Evolutionary conservation across 768 basidiomycete species (phyloP).

Genomic region (Russula dissimulans): DNA sequence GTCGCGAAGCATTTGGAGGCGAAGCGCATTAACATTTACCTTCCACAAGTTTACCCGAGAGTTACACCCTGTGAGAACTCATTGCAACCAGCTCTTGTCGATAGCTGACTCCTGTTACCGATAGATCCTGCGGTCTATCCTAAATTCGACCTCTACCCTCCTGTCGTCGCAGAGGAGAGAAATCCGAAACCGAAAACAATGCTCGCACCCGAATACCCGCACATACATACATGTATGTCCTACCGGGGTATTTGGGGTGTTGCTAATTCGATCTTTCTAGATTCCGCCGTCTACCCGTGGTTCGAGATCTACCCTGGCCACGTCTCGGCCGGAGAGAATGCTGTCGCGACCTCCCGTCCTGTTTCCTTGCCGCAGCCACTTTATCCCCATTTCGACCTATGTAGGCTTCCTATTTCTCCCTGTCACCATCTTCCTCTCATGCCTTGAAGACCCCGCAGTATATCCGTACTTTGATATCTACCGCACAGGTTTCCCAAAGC

Average conservation of each 20-base stretch:
- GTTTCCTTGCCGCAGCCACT: not conserved
- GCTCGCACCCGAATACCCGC: not conserved
- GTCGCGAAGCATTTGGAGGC: not conserved
- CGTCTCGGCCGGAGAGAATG: not conserved
- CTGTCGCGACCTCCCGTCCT: slow-evolving; percentile 18
- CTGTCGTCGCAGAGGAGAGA: not conserved
- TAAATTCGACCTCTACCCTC: slow-evolving; percentile 12
- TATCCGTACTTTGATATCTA: slow-evolving; percentile 26
- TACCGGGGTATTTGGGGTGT: not conserved
- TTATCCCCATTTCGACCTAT: slow-evolving; percentile 6
- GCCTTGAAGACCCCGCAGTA: slow-evolving; percentile 3
- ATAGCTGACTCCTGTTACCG: not conserved
- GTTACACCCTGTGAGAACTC: slow-evolving; percentile 3
- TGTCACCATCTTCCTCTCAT: not conserved
- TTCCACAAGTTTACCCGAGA: slow-evolving; percentile 2
- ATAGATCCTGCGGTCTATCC: slow-evolving; percentile 13
- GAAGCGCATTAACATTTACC: not conserved
- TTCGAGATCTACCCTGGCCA: slow-evolving; percentile 17
- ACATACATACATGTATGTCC: slow-evolving; percentile 4
- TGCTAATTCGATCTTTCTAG: not conserved
- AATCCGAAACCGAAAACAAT: not conserved
- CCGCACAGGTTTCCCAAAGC: slow-evolving; percentile 1
- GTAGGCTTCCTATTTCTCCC: not conserved
- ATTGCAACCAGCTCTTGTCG: not conserved
- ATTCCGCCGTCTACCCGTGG: slow-evolving; percentile 11